Evolutionary conservation across 2,329 filamentous ascomycete genomes (phyloP), one percentile per base, ranked within the genome.

Genomic region (Penicillium brasilianum): DNA sequence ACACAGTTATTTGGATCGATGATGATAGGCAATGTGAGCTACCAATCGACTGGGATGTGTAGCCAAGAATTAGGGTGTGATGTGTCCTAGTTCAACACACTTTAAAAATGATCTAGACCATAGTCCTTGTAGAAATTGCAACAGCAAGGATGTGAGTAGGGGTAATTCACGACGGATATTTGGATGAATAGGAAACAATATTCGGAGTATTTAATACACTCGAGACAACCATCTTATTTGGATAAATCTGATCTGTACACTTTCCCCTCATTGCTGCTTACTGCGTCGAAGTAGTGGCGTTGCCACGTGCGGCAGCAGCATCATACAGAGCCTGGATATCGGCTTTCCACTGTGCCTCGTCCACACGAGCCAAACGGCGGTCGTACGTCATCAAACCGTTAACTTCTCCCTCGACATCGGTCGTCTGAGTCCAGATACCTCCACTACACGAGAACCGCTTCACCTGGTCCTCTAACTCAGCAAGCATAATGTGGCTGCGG

Each of bases 351-450:
- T 87, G 84, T 8, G 76, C 73, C 41, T 79, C 75, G 60, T 90
- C 78, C 4, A 85, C 83, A 0, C 88, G 79, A 36, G 67, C 66
- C 16, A 88, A 60, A 0, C 88, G 80, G 1, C 89, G 84, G 72
- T 91, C 88, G 67, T 90, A 90, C 0, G 88, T 90, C 66, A 90
- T 73, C 59, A 92, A 77, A 0, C 89, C 89, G 66, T 91, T 92
- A 9, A 91, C 87, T 72, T 91, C 89, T 4, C 88, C 89, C 71
- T 91, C 89, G 0, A 91, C 89, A 67, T 91, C 89, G 0, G 87
- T 90, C 0, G 88, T 91, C 78, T 91, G 89, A 0, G 89, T 91
- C 83, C 88, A 91, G 0, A 91, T 84, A 11, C 84, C 89, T 0
- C 85, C 89, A 36, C 85, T 89, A 75, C 89, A 91, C 0, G 85